Base-by-base conservation (phyloP, 148 eudicot species). In the Mesembryanthemum crystallinum region DNA sequence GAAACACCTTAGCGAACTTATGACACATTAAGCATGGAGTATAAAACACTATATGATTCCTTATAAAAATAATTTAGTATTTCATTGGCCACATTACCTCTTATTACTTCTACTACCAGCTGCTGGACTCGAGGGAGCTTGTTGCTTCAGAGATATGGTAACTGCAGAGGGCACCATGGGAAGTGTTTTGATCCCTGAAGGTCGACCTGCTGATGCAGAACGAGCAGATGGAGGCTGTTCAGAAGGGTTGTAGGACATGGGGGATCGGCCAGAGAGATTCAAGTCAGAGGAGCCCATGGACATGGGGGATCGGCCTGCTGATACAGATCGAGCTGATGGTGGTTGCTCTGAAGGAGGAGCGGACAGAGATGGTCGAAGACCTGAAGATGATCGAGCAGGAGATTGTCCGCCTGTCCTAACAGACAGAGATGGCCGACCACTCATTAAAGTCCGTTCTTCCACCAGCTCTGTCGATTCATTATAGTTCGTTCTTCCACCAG, bases 181-280 rank as follows among this genome's bases (percentile, higher is more conserved):
- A 77, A 83, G 82, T 29, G 89, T 51, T 83, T 88, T 95, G 43
- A 78, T 76, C 77, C 83, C 88, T 57, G 88, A 29, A 77, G 90
- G 88, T 67, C 89, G 82, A 25, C 77, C 83, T 52, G 70, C 28
- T 15, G 83, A 60, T 60, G 73, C 43, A 71, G 88, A 82, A 62
- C 83, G 90, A 75, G 89, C 90, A 76, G 87, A 86, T 58, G 78
- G 75, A 80, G 94, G 90, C 59, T 93, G 98, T 67, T 93, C 96
- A 43, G 79, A 45, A 13, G 77, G 54, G 43, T 23, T 63, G 47
- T 61, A 43, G 59, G 73, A 54, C 80, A 54, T 76, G 33, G 86
- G 74, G 55, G 92, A 73, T 66, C 86, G 82, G 4, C 72, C 82
- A 64, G 73, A 77, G 54, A 72, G 49, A 79, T 83, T 89, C 28